A percentile compares a stretch with the other conserved stretches of the same genome.
Evolutionary conservation across 2,329 filamentous ascomycete genomes (phyloP).

Genomic region (Amphichorda felina): DNA sequence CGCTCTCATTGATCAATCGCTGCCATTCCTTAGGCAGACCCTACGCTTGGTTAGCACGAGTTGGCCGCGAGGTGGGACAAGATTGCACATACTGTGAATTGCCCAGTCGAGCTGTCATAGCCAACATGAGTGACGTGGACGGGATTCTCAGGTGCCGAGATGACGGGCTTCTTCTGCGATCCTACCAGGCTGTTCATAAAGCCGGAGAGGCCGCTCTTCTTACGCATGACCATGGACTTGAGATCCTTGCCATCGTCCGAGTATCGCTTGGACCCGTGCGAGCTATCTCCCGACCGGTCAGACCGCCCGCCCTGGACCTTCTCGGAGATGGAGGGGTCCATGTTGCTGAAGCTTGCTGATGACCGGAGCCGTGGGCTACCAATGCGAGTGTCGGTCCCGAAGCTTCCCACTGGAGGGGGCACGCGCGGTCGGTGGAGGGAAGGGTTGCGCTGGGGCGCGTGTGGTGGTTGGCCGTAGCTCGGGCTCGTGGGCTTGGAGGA

Average conservation of each 20-base stretch:
- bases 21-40: conserved; percentile 98
- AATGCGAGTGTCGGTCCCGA: conserved; percentile 40
- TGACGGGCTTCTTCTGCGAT: conserved; percentile 81
- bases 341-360: conserved; percentile 41
- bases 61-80: no score
- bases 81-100: conserved; percentile 96
- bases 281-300: background rate
- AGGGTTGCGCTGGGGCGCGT: conserved; percentile 8
- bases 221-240: conserved; percentile 52
- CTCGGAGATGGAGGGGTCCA: conserved; percentile 25
- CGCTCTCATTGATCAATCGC: conserved; percentile 85
- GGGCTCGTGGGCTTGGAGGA: conserved; percentile 23
- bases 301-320: conserved; percentile 18
- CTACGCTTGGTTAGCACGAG: no score
- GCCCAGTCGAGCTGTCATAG: conserved; percentile 90
- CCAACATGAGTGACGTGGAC: conserved; percentile 97
- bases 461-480: conserved; percentile 1
- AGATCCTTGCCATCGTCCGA: conserved; percentile 64
- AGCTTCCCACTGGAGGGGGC: conserved; percentile 28
- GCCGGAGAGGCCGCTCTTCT: conserved; percentile 81
- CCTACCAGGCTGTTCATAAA: conserved; percentile 77
- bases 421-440: conserved; percentile 15
- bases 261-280: conserved; percentile 48
- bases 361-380: conserved; percentile 46
- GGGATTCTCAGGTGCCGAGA: conserved; percentile 95